These are phyloP conservation scores for Ogataea paraovalis DNA, from an alignment of 805 yeast genomes.

Conservation along the genomic window DNA sequence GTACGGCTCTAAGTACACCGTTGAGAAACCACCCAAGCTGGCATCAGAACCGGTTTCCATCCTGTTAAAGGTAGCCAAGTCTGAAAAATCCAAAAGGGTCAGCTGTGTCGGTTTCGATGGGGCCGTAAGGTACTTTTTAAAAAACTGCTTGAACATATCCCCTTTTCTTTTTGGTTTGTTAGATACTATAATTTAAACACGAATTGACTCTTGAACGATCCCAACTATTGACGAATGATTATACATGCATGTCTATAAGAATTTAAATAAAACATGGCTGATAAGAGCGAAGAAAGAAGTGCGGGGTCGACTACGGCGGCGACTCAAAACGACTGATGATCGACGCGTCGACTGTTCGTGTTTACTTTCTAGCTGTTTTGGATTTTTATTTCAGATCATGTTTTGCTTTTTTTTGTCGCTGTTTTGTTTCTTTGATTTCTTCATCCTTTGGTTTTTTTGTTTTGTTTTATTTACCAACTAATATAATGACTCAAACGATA, in stretches of 20 bases:
- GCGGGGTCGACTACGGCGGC: neutral
- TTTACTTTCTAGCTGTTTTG: no score
- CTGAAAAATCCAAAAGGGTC: slow-evolving; percentile 55
- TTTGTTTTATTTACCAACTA: neutral
- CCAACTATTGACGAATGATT: no score
- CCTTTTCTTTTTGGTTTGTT: no score
- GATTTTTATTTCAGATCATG: no score
- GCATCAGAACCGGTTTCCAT: slow-evolving; percentile 65
- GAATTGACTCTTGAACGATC: no score
- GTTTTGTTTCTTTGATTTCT: neutral
- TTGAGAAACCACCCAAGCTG: slow-evolving; percentile 76
- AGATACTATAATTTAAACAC: no score
- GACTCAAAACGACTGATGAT: neutral
- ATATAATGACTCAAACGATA: slow-evolving; percentile 1
- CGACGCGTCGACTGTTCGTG: neutral
- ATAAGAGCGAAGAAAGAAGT: neutral
- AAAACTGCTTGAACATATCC: slow-evolving; percentile 5
- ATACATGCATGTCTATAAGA: no score
- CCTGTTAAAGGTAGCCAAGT: slow-evolving; percentile 43
- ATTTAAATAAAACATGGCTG: neutral
- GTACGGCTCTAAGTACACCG: slow-evolving; percentile 42
- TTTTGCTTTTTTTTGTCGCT: neutral
- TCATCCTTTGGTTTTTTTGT: neutral
- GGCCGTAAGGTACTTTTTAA: slow-evolving; percentile 10
- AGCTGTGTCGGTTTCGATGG: slow-evolving; percentile 18